Conservation (phyloP, 2,329 filamentous ascomycete species). For the Calonectria ilicicola region DNA sequence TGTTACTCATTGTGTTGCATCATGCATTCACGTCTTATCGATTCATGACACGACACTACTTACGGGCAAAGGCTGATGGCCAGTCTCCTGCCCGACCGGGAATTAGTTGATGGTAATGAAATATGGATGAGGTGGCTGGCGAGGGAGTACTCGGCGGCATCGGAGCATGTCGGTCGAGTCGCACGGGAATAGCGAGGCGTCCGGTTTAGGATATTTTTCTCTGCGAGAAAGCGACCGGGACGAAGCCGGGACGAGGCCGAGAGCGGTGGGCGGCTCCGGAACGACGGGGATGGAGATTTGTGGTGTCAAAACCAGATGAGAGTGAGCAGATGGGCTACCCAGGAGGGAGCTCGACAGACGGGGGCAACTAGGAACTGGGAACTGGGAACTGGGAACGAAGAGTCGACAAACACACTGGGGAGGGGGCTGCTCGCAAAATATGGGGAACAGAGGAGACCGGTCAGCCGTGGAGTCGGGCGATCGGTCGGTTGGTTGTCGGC, state of each 20-base stretch:
- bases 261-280: conserved; percentile 28
- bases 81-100: conserved; percentile 31
- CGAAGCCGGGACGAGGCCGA: conserved; percentile 15
- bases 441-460: neutral
- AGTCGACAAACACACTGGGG: neutral
- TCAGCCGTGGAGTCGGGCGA: conserved; percentile 7
- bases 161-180: conserved; percentile 35
- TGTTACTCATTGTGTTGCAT: conserved; percentile 34
- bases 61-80: conserved; percentile 8
- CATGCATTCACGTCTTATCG: conserved; percentile 27
- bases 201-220: neutral
- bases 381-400: neutral
- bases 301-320: conserved; percentile 30
- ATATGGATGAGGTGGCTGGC: conserved; percentile 19
- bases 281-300: conserved; percentile 17
- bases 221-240: conserved; percentile 20
- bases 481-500: conserved; percentile 17
- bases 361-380: neutral
- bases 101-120: conserved; percentile 37
- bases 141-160: conserved; percentile 23
- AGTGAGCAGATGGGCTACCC: conserved; percentile 36
- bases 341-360: conserved; percentile 18
- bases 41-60: conserved; percentile 23
- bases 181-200: neutral
- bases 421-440: conserved; percentile 2